Conservation (phyloP, 1,284 basidiomycete species). For the Marasmius tenuissimus region DNA sequence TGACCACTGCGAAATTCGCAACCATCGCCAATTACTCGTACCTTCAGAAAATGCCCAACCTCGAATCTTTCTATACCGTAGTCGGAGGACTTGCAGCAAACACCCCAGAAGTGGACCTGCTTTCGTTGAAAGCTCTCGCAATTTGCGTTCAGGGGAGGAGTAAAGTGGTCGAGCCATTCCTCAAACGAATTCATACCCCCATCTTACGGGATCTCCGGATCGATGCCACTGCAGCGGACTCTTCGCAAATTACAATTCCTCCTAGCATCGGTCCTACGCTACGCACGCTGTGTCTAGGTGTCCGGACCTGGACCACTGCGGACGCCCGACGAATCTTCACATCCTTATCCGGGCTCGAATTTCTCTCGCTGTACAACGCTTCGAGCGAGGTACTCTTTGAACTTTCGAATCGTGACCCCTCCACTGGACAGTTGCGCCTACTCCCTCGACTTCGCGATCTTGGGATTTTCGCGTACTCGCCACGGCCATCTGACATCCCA, state of each 20-base stretch:
- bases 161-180: not conserved
- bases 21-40: too few species aligned
- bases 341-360: not conserved
- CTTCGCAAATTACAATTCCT: not conserved
- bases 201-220: not conserved
- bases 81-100: too few species aligned
- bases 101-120: not conserved
- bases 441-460: not conserved
- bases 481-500: not conserved
- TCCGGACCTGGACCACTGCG: too few species aligned
- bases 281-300: not conserved
- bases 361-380: not conserved
- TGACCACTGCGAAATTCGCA: too few species aligned
- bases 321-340: not conserved
- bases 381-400: not conserved
- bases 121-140: not conserved
- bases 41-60: too few species aligned
- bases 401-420: not conserved
- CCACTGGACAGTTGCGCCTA: not conserved
- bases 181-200: not conserved
- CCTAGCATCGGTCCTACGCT: not conserved
- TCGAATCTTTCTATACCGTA: too few species aligned
- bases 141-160: not conserved
- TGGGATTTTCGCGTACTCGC: not conserved
- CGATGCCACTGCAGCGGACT: not conserved